phyloP scores from a whole-genome alignment of 768 basidiomycete genomes.

The Mycena amicta region DNA sequence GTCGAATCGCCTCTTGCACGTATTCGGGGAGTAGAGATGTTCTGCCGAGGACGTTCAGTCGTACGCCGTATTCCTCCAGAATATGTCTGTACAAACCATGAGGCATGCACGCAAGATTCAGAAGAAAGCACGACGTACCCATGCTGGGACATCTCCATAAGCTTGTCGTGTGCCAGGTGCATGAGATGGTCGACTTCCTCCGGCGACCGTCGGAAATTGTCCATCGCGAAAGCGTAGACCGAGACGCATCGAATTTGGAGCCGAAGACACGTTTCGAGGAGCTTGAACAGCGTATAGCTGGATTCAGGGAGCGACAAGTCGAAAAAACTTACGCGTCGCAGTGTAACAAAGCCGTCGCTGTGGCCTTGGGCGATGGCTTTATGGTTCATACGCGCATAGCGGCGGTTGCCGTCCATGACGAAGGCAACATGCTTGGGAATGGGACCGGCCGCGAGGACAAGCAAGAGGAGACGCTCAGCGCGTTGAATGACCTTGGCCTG shows the following conservation, averaged over 20 bases:
- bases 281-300: conserved; percentile 42
- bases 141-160: conserved; percentile 75
- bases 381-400: conserved; percentile 76
- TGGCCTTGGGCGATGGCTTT: conserved; percentile 80
- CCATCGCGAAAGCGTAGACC: conserved; percentile 97
- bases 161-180: conserved; percentile 75
- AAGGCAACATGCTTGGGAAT: conserved; percentile 91
- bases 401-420: conserved; percentile 96
- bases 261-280: conserved; percentile 81
- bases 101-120: background rate
- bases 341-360: conserved; percentile 76
- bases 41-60: conserved; percentile 81
- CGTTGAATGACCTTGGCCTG: conserved; percentile 33
- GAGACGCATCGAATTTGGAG: conserved; percentile 84
- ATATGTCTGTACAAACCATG: conserved; percentile 56
- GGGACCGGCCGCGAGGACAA: conserved; percentile 77
- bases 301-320: no score
- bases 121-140: conserved; percentile 58
- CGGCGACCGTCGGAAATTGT: conserved; percentile 88
- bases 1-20: conserved; percentile 66
- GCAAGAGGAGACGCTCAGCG: conserved; percentile 55
- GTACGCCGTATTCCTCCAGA: conserved; percentile 79
- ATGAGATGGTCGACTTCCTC: conserved; percentile 90
- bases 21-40: conserved; percentile 73
- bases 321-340: conserved; percentile 65